Percentiles rank a stretch among this genome's conserved stretches.
Conservation (phyloP, 306 rosid genomes). For the Cucurbita maxima region DNA sequence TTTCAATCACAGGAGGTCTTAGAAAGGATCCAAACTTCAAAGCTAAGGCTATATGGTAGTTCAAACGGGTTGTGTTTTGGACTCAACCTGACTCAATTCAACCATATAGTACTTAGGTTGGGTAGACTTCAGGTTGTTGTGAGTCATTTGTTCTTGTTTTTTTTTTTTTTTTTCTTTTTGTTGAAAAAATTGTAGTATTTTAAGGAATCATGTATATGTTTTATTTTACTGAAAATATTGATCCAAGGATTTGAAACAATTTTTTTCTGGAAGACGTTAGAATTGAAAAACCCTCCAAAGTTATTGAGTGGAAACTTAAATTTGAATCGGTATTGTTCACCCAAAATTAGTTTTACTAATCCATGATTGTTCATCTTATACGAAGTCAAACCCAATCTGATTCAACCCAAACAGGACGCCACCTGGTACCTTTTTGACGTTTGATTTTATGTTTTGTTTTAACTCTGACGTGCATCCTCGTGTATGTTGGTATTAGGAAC, state of each 20-base stretch:
- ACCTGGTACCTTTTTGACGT: not conserved
- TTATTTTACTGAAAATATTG: not conserved
- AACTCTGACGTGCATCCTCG: conserved; percentile 8
- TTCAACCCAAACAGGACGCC: not conserved
- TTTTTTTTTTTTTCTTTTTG: not conserved
- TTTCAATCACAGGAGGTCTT: not conserved
- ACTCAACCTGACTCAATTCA: not conserved
- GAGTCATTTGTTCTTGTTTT: not conserved
- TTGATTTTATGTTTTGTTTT: not conserved
- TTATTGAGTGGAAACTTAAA: not conserved
- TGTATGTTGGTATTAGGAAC: conserved; percentile 30
- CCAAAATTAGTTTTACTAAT: not conserved
- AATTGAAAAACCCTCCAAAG: not conserved
- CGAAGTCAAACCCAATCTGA: not conserved
- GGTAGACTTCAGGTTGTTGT: not conserved
- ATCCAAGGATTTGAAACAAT: not conserved
- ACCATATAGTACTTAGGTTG: not conserved
- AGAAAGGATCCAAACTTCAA: not conserved
- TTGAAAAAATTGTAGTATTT: not conserved
- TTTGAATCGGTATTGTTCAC: not conserved
- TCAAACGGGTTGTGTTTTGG: not conserved
- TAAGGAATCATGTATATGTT: not conserved
- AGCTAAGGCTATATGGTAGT: not conserved
- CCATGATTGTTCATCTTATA: not conserved
- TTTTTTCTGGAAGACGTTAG: not conserved